A percentile compares a stretch with the other conserved stretches of the same genome.
phyloP scores from a whole-genome alignment of 2,329 filamentous ascomycete genomes.

The Xylaria sp. region DNA sequence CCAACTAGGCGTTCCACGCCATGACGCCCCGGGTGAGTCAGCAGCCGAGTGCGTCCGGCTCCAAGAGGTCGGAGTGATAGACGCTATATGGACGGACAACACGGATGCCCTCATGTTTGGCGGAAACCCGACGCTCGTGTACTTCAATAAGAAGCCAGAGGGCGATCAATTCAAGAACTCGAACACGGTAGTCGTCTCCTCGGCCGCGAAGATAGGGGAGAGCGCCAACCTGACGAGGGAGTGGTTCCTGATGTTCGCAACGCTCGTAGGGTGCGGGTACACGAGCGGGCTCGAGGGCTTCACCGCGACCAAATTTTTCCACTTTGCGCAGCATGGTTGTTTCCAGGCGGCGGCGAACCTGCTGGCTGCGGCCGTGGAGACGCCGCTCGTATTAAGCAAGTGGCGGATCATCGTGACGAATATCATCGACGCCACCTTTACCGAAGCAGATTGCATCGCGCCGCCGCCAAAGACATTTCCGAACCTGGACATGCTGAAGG shows the following conservation, averaged over 20 bases:
- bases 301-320: constrained; percentile 30
- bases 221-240: constrained; percentile 32
- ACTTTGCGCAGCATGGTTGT: constrained; percentile 34
- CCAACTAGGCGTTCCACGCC: constrained; percentile 53
- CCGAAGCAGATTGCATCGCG: constrained; percentile 24
- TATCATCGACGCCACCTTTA: constrained; percentile 33
- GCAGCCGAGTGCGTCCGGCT: constrained; percentile 60
- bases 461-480: constrained; percentile 34
- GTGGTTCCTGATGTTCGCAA: constrained; percentile 41
- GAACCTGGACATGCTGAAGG: constrained; percentile 22
- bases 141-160: constrained; percentile 35
- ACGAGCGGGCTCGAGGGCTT: constrained; percentile 37
- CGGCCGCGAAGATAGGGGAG: constrained; percentile 28
- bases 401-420: constrained; percentile 37
- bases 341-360: constrained; percentile 37
- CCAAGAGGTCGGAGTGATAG: constrained; percentile 55
- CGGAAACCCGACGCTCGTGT: constrained; percentile 52
- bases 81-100: constrained; percentile 61
- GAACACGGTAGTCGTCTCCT: constrained; percentile 30
- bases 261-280: constrained; percentile 44
- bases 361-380: constrained; percentile 28
- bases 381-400: constrained; percentile 33
- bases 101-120: constrained; percentile 60
- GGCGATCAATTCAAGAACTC: constrained; percentile 36
- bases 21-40: constrained; percentile 58